Percentiles rank a stretch among this genome's conserved stretches.
Evolutionary conservation across 2,329 filamentous ascomycete species (phyloP).

Genomic region (Epichloe gansuensis): DNA sequence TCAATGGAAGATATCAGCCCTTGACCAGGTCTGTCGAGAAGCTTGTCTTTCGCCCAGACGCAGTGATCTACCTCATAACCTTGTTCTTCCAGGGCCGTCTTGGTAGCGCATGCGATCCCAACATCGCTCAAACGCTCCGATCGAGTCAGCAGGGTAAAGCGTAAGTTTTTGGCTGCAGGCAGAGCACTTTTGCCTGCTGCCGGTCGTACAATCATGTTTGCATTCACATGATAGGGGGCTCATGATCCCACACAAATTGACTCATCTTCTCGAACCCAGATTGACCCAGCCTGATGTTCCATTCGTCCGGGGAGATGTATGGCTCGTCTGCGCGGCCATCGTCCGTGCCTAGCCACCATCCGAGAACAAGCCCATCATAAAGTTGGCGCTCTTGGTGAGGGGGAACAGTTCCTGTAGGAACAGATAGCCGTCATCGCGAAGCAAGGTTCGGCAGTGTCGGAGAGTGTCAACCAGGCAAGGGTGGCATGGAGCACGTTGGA

Average conservation of each 20-base stretch:
- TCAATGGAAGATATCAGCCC: too few species aligned
- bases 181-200: too few species aligned
- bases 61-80: too few species aligned
- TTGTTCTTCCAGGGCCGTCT: too few species aligned
- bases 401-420: constrained; percentile 6
- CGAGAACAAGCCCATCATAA: constrained; percentile 1
- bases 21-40: too few species aligned
- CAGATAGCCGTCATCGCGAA: constrained; percentile 2
- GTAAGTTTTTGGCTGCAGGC: too few species aligned
- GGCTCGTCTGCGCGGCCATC: background rate
- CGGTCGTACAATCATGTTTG: background rate
- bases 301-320: background rate
- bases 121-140: too few species aligned
- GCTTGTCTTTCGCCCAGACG: too few species aligned
- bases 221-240: background rate
- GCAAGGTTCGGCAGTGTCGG: constrained; percentile 2
- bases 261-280: background rate
- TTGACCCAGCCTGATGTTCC: background rate
- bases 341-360: background rate
- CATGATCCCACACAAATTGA: background rate
- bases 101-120: too few species aligned
- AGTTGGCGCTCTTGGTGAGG: background rate
- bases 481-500: constrained; percentile 27
- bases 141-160: too few species aligned
- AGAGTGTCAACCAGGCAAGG: constrained; percentile 12